These are phyloP conservation scores for Nicotiana otophora DNA, from an alignment of 257 asterid species.

Conservation along the genomic window DNA sequence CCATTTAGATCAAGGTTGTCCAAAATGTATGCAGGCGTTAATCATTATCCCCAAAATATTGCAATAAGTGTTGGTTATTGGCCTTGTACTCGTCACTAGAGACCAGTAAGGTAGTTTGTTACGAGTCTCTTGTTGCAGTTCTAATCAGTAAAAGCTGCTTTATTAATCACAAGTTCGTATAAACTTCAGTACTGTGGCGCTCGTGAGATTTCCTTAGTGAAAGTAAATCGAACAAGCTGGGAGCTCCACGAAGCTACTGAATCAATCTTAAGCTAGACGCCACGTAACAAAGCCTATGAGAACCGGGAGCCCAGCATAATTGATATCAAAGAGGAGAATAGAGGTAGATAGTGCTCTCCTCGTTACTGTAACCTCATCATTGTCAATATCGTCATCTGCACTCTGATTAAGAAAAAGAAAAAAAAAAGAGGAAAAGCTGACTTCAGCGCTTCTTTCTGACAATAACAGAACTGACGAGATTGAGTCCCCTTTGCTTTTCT, in stretches of 20 bases:
- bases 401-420: too few relatives aligned
- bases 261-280: not conserved
- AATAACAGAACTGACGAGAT: not conserved
- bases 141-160: too few relatives aligned
- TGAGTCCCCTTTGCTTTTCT: not conserved
- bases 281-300: not conserved
- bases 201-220: too few relatives aligned
- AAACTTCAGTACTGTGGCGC: too few relatives aligned
- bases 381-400: not conserved
- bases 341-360: not conserved
- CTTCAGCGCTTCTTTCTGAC: not conserved
- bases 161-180: too few relatives aligned
- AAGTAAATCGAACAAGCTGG: not conserved
- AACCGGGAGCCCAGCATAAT: not conserved
- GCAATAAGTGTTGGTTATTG: not conserved
- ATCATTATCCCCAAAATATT: too few relatives aligned
- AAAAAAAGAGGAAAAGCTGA: too few relatives aligned
- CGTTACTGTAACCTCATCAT: not conserved
- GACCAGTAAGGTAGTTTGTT: too few relatives aligned
- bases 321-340: not conserved
- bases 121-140: too few relatives aligned
- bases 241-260: not conserved
- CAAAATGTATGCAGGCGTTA: not conserved
- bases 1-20: not conserved
- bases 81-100: too few relatives aligned